These are phyloP conservation scores for Naganishia friedmannii DNA, from an alignment of 768 basidiomycete genomes.

Conservation along the genomic window DNA sequence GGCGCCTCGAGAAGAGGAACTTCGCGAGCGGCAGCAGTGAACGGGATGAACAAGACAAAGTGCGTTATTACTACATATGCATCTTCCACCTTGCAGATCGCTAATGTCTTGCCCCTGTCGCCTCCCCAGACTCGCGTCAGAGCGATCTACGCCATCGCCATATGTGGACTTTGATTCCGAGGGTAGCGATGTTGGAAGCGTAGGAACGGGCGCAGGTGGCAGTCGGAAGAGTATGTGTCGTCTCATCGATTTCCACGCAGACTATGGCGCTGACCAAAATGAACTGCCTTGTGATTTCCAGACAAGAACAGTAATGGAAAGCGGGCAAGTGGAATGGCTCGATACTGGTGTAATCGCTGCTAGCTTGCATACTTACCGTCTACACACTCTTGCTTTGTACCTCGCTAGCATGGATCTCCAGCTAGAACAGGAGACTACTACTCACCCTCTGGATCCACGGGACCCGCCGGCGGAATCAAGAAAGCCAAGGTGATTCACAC, in stretches of 20 bases:
- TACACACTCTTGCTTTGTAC: neutral
- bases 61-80: neutral
- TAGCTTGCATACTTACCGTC: neutral
- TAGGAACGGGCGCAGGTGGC: constrained; percentile 3
- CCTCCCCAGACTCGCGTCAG: neutral
- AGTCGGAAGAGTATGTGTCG: neutral
- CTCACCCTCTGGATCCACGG: neutral
- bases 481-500: constrained; percentile 13
- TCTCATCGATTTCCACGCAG: neutral
- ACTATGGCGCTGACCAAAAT: neutral
- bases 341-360: neutral
- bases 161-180: constrained; percentile 29
- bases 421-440: constrained; percentile 15
- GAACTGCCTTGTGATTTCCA: neutral
- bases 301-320: constrained; percentile 17
- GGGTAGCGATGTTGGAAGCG: constrained; percentile 22
- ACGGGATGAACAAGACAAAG: constrained; percentile 20
- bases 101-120: neutral
- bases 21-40: constrained; percentile 25
- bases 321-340: neutral
- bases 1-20: constrained; percentile 25
- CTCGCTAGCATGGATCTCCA: neutral
- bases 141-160: constrained; percentile 12
- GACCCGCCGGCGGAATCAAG: neutral
- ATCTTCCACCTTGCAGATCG: neutral